Evolutionary conservation across 306 rosid species (phyloP).

Genomic region (Amphicarpaea edgeworthii): DNA sequence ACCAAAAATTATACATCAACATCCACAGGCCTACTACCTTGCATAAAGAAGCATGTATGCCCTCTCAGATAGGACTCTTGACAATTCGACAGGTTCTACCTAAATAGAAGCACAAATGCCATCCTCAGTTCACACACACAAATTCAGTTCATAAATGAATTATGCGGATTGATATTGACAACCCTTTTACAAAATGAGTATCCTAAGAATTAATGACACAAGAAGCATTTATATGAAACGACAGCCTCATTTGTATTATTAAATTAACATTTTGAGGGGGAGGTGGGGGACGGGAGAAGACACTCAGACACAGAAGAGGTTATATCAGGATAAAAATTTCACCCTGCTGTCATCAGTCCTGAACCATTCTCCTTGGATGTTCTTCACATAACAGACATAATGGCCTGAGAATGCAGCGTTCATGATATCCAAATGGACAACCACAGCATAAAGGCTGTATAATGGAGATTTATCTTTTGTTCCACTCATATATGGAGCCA

Average conservation of each 20-base stretch:
- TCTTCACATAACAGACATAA: conserved; percentile 81
- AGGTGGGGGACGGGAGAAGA: conserved; percentile 5
- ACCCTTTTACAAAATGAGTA: neutral
- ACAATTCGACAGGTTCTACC: conserved; percentile 77
- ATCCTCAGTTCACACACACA: conserved; percentile 40
- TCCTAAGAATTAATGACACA: conserved; percentile 19
- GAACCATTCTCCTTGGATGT: conserved; percentile 70
- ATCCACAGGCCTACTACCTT: conserved; percentile 55
- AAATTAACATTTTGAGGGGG: neutral
- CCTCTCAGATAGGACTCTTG: conserved; percentile 72
- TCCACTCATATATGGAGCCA: conserved; percentile 76
- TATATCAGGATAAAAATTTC: conserved; percentile 36
- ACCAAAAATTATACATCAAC: conserved; percentile 5
- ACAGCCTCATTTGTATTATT: neutral
- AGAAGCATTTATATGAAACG: neutral
- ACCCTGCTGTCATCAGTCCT: conserved; percentile 77
- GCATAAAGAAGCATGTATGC: conserved; percentile 89
- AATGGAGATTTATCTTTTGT: conserved; percentile 60
- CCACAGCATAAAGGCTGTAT: conserved; percentile 79
- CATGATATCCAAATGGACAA: conserved; percentile 81
- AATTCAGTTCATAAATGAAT: conserved; percentile 10
- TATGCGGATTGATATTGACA: conserved; percentile 20
- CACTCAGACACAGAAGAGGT: neutral
- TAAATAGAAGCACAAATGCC: conserved; percentile 46
- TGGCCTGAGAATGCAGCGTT: conserved; percentile 80